These are phyloP conservation scores for Setaria italica DNA, from an alignment of 202 grass and related monocot species.

Conservation along the genomic window DNA sequence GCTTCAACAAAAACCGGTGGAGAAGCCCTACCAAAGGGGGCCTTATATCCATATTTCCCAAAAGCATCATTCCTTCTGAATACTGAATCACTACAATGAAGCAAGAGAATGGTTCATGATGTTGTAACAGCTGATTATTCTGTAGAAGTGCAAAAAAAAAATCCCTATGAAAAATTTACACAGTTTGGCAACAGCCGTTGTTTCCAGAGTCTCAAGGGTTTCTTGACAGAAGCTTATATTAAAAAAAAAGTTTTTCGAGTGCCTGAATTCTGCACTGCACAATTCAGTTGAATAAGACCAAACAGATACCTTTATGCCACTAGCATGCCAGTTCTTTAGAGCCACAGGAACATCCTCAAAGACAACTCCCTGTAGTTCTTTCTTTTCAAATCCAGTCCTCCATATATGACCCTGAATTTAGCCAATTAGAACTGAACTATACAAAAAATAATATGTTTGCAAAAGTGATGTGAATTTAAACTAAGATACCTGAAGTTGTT, in stretches of 20 bases:
- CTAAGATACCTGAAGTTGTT: conserved; percentile 89
- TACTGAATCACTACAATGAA: not conserved
- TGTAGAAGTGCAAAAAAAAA: not conserved
- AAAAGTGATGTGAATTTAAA: not conserved
- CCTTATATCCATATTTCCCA: not conserved
- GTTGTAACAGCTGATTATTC: not conserved
- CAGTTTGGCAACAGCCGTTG: not conserved
- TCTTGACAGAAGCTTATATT: conserved; percentile 1
- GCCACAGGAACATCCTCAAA: conserved; percentile 91
- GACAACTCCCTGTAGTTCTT: conserved; percentile 83
- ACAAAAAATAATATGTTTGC: conserved; percentile 27
- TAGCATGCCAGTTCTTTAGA: conserved; percentile 82
- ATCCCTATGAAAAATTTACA: conserved; percentile 15
- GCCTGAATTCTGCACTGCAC: conserved; percentile 16
- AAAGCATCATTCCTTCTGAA: not conserved
- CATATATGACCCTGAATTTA: conserved; percentile 94
- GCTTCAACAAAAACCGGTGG: too few relatives aligned
- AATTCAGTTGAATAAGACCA: conserved; percentile 30
- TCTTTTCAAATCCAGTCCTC: conserved; percentile 88
- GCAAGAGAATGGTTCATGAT: conserved; percentile 2
- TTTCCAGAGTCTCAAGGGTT: conserved; percentile 13
- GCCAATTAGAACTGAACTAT: conserved; percentile 28
- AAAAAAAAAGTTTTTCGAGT: conserved; percentile 3
- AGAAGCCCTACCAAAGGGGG: too few relatives aligned
- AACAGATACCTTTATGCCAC: conserved; percentile 69